These are phyloP conservation scores for Xylaria sp. DNA, from an alignment of 2,329 filamentous ascomycete genomes.

Conservation along the genomic window DNA sequence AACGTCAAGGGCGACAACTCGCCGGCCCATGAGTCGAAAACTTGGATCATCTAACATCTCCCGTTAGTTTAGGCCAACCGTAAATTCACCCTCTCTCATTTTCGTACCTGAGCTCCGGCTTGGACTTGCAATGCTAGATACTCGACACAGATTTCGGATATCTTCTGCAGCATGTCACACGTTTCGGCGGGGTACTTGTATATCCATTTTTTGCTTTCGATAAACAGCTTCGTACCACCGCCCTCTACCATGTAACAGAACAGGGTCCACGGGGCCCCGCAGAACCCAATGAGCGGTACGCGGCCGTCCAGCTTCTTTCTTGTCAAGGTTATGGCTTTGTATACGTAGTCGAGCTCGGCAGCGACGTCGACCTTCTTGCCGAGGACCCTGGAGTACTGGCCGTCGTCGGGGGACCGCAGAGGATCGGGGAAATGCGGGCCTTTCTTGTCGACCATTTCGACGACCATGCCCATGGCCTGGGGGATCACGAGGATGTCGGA, in stretches of 20 bases:
- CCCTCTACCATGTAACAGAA: constrained; percentile 99
- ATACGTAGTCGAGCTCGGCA: constrained; percentile 90
- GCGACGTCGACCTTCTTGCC: constrained; percentile 83
- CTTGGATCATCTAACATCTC: constrained; percentile 77
- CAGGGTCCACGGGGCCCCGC: constrained; percentile 95
- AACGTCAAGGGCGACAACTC: constrained; percentile 89
- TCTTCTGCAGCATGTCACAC: constrained; percentile 87
- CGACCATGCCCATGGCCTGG: constrained; percentile 97
- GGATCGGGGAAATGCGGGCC: constrained; percentile 94
- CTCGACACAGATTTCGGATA: constrained; percentile 93
- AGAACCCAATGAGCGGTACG: constrained; percentile 96
- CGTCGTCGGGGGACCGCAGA: constrained; percentile 80
- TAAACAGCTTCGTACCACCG: constrained; percentile 94
- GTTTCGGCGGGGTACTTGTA: constrained; percentile 87
- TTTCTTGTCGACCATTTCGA: constrained; percentile 98
- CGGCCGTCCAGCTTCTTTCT: constrained; percentile 86
- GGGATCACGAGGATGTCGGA: constrained; percentile 98
- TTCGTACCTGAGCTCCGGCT: constrained; percentile 83
- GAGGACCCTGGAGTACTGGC: constrained; percentile 84
- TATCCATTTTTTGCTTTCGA: constrained; percentile 95
- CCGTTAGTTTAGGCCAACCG: constrained; percentile 7
- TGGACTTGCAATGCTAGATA: constrained; percentile 92
- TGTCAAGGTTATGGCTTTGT: constrained; percentile 92
- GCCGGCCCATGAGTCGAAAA: constrained; percentile 98
- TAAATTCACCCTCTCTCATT: constrained; percentile 13